Evolutionary conservation across 108 stramenopile genomes (phyloP).

Genomic region (Chaetoceros tenuissimus): DNA sequence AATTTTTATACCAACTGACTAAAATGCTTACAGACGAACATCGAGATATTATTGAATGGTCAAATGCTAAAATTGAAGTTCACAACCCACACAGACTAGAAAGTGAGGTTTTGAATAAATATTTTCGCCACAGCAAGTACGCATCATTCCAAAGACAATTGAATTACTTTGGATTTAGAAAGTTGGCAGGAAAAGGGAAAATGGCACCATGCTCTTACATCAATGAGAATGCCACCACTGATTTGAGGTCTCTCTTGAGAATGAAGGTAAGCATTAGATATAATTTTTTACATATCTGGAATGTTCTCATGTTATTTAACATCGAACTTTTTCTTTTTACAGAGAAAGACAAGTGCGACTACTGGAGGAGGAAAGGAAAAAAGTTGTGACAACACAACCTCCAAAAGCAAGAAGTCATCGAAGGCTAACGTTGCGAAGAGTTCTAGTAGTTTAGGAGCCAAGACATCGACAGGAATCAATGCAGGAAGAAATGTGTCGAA

Average conservation of each 20-base stretch:
- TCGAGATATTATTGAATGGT: constrained; percentile 79
- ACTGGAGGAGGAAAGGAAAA: neutral
- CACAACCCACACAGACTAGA: constrained; percentile 75
- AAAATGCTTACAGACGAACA: constrained; percentile 89
- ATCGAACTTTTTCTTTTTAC: neutral
- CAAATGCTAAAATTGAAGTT: constrained; percentile 65
- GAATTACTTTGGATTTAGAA: constrained; percentile 89
- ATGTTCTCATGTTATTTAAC: constrained; percentile 18
- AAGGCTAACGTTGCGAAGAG: too few species aligned
- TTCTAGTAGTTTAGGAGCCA: too few species aligned
- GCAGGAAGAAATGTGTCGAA: too few species aligned
- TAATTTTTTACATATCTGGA: constrained; percentile 11
- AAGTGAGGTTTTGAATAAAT: constrained; percentile 69
- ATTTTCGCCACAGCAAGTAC: constrained; percentile 89
- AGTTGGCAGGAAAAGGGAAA: constrained; percentile 89
- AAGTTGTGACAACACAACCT: neutral
- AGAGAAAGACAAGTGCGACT: neutral
- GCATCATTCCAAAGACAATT: constrained; percentile 83
- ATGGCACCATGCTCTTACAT: constrained; percentile 91
- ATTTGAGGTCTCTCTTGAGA: constrained; percentile 72
- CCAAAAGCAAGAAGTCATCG: too few species aligned
- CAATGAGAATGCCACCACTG: constrained; percentile 75
- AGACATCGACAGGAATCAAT: too few species aligned
- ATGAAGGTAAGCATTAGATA: constrained; percentile 47
- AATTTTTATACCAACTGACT: constrained; percentile 83